Evolutionary conservation across 2,329 filamentous ascomycete genomes (phyloP), one percentile per base, ranked within the genome.

Genomic region (Ophidiomyces ophidiicola): DNA sequence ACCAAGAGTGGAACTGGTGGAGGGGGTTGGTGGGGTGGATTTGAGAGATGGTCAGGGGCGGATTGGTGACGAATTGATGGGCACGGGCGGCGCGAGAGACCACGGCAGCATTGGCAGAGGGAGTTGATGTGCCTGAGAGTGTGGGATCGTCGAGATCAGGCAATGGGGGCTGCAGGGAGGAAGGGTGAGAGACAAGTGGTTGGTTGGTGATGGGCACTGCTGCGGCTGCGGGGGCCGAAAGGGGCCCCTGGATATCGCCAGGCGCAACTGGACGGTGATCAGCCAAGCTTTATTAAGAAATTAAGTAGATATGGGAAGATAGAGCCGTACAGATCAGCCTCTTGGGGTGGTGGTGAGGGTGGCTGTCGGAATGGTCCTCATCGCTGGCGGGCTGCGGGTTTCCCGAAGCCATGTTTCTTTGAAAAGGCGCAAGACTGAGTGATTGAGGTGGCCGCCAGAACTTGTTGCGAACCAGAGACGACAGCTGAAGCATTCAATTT

Each of bases 1-100:
- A 98, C 90, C 90, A 98, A 45, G 65, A 60, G 66, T 93, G 74
- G 68, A 96, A 98, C 66, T 96, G 90, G 21, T 69, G 67, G 42
- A 88, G 75, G 0, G 90, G 90, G 39, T 61, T 62, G 15, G 58
- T 58, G 21, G 55, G 56, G 43, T 63, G 59, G 36, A 64, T 50
- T 42, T 63, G 59, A 25, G 59, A 58, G 41, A 62, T 48, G 5
- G 59, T 62, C 6, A 64, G 50, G 1, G 60, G 61, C 0, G 61
- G 61, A 45, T 64, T 64, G 24, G 53, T 58, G 36, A 57, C 48
- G 50, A 64, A 64, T 39, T 64, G 61, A 46, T 64, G 61, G 2
- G 61, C 61, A 31, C 59, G 60, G 4, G 61, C 55, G 5, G 61
- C 53, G 41, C 59, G 49, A 3, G 59, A 55, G 20, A 63, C 46